These are phyloP conservation scores for Arthrobotrys conoides DNA, from an alignment of 2,329 filamentous ascomycete genomes.

Conservation along the genomic window DNA sequence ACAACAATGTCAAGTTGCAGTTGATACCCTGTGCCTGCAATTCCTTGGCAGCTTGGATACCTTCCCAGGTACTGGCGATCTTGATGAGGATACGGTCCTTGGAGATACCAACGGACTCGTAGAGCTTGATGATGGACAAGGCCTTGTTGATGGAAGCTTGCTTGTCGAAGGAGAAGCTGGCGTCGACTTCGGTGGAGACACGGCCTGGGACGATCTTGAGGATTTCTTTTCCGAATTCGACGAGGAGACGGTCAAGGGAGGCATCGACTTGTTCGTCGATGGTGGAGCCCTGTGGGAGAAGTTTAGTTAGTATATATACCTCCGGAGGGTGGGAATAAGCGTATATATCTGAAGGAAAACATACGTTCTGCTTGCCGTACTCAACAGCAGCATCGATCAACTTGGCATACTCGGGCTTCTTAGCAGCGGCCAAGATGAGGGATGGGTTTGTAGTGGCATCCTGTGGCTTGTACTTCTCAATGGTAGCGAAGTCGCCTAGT, in stretches of 20 bases:
- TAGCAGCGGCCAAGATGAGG: slow-evolving; percentile 96
- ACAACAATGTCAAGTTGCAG: slow-evolving; percentile 99
- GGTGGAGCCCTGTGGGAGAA: slow-evolving; percentile 70
- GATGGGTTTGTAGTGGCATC: slow-evolving; percentile 99
- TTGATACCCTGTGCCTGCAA: slow-evolving; percentile 96
- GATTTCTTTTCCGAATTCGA: slow-evolving; percentile 98
- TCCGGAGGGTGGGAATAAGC: not conserved
- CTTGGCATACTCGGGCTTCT: slow-evolving; percentile 96
- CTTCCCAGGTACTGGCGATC: slow-evolving; percentile 99
- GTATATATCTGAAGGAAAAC: not conserved
- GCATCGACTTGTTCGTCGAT: slow-evolving; percentile 88
- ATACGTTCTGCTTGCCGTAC: slow-evolving; percentile 82
- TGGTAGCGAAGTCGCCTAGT: slow-evolving; percentile 75
- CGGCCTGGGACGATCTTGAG: slow-evolving; percentile 96
- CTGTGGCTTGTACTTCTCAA: slow-evolving; percentile 99
- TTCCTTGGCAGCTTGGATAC: slow-evolving; percentile 98
- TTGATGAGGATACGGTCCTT: slow-evolving; percentile 99
- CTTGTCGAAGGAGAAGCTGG: slow-evolving; percentile 94
- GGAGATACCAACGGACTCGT: slow-evolving; percentile 89
- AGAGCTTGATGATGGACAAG: slow-evolving; percentile 97
- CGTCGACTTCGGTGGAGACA: slow-evolving; percentile 98
- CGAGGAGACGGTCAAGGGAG: slow-evolving; percentile 91
- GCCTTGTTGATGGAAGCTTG: slow-evolving; percentile 94
- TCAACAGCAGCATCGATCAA: slow-evolving; percentile 87
- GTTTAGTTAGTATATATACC: not conserved